Percentiles rank a stretch among this genome's conserved stretches.
Evolutionary conservation across 139 green algal species (phyloP).

Genomic region (Parachlorella kessleri): DNA sequence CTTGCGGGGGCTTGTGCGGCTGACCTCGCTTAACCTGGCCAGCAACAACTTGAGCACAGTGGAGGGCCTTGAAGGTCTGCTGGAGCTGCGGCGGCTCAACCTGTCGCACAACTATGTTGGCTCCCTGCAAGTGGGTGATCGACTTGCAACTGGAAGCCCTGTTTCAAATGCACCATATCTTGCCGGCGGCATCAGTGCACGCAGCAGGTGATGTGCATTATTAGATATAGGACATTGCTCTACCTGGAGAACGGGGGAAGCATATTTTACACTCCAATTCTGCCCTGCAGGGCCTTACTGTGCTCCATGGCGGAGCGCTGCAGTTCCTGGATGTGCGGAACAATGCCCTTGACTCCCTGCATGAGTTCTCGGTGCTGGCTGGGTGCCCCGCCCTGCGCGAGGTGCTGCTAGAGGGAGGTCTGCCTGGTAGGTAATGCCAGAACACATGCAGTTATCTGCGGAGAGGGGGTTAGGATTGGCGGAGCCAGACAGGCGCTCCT

Average conservation of each 20-base stretch:
- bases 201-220: no score
- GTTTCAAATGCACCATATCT: no score
- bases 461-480: no score
- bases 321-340: conserved; percentile 58
- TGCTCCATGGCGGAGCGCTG: conserved; percentile 44
- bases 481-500: no score
- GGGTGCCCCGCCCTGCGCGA: conserved; percentile 50
- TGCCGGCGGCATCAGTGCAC: no score
- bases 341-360: conserved; percentile 59
- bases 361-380: conserved; percentile 61
- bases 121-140: conserved; percentile 32
- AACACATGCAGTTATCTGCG: not conserved
- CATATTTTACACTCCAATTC: no score
- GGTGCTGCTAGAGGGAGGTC: conserved; percentile 44
- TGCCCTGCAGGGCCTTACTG: conserved; percentile 11
- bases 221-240: no score
- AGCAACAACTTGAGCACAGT: conserved; percentile 66
- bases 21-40: conserved; percentile 70
- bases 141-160: no score
- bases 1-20: conserved; percentile 40
- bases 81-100: conserved; percentile 52
- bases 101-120: conserved; percentile 69
- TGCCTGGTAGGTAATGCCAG: conserved; percentile 17
- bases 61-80: conserved; percentile 42
- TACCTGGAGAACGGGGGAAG: no score